These are phyloP conservation scores for Funneliformis mosseae DNA, from an alignment of 192 early-diverging fungal genomes.

Conservation along the genomic window DNA sequence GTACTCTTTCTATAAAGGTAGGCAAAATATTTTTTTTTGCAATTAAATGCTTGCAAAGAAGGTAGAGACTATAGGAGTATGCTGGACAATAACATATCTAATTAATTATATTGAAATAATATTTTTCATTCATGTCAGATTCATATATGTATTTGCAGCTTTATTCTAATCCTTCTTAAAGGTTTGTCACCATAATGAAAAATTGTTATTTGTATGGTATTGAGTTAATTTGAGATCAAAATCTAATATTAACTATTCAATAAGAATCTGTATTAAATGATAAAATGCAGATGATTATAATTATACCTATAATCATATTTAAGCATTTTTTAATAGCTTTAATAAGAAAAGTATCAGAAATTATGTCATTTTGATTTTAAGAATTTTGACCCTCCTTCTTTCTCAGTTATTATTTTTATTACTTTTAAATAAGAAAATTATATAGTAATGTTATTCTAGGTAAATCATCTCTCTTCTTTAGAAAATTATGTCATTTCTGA, in stretches of 20 bases:
- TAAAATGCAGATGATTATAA: not conserved
- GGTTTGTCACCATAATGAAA: not conserved
- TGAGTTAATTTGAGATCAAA: not conserved
- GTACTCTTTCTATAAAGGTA: too few species aligned
- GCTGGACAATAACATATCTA: not conserved
- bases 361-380: too few species aligned
- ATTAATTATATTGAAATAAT: not conserved
- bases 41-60: not conserved
- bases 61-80: not conserved
- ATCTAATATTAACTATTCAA: not conserved
- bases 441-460: too few species aligned
- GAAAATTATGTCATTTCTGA: too few species aligned
- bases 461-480: too few species aligned
- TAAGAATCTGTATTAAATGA: not conserved
- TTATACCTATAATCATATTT: not conserved
- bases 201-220: not conserved
- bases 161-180: not conserved
- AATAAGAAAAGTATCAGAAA: too few species aligned
- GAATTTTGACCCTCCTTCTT: too few species aligned
- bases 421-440: too few species aligned
- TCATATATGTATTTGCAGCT: not conserved
- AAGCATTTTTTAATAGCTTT: too few species aligned
- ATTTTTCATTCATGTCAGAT: not conserved
- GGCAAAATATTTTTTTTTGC: not conserved
- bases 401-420: too few species aligned